Percentiles rank a stretch among this genome's conserved stretches.
phyloP scores from a whole-genome alignment of 2,329 filamentous ascomycete species.

The Fusarium falciforme region DNA sequence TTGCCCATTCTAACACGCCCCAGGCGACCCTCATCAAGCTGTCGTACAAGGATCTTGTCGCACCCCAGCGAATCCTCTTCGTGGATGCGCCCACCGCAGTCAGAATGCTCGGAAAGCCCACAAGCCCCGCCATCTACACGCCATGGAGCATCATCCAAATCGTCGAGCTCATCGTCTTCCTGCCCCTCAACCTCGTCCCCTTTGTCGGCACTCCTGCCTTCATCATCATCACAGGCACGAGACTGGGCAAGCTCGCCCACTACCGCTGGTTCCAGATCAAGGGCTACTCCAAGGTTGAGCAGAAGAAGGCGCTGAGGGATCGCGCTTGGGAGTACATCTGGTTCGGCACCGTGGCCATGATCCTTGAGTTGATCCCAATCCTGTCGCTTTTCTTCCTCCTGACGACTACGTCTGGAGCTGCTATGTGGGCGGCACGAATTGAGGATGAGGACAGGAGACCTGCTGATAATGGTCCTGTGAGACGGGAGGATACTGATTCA shows the following conservation, averaged over 20 bases:
- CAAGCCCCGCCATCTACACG: constrained; percentile 79
- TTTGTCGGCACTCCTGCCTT: constrained; percentile 86
- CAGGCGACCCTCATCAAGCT: constrained; percentile 80
- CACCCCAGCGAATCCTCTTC: constrained; percentile 73
- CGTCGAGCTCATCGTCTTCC: constrained; percentile 80
- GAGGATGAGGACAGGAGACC: constrained; percentile 66
- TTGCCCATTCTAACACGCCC: constrained; percentile 10
- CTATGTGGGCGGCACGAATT: constrained; percentile 85
- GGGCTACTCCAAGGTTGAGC: constrained; percentile 78
- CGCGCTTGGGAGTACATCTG: constrained; percentile 87
- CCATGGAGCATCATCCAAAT: constrained; percentile 95
- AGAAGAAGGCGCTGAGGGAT: constrained; percentile 74
- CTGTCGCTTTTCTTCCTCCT: constrained; percentile 95
- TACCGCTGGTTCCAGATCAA: constrained; percentile 90
- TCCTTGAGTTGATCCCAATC: constrained; percentile 87
- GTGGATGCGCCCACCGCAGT: constrained; percentile 77
- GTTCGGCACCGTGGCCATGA: constrained; percentile 89
- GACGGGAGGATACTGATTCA: constrained; percentile 26
- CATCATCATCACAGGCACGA: constrained; percentile 86
- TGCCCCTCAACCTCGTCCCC: constrained; percentile 90
- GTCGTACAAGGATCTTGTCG: constrained; percentile 76
- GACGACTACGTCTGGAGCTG: constrained; percentile 86
- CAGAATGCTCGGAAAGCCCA: constrained; percentile 85
- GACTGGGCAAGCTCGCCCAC: constrained; percentile 88
- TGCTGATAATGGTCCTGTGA: constrained; percentile 13